Base-by-base conservation (phyloP, 805 yeast species). In the Saccharomyces jurei region DNA sequence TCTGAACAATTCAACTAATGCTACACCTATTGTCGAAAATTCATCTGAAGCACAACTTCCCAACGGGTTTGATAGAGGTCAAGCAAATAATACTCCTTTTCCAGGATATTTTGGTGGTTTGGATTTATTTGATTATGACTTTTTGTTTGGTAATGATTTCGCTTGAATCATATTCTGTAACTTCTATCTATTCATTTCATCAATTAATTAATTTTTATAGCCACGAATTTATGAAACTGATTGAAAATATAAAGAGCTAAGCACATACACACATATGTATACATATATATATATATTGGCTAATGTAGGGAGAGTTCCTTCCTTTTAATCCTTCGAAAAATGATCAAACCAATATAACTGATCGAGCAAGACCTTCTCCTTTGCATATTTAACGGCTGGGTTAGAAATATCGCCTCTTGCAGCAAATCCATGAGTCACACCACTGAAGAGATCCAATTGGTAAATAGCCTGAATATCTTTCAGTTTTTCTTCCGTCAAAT, bases 401-500 rank as follows among this genome's bases (percentile, higher is more conserved):
- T 74, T 72, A 10, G 72, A 57, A 32, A 78, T 58, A 66, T 90
- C 96, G 54, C 95, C 96, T 72, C 87, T 86, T 47, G 80, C 83
- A 22, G 96, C 81, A 68, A 76, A 91, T 0, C 97, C 97, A 68
- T 91, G 97, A 3, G 67, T 26, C 26, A 80, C 84, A 54, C 86
- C 86, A 31, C 84, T 67, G 68, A 80, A 85, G 48, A 87, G 65
- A 55, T 83, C 81, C 27, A 85, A 62, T 70, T 81, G 83, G 73
- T 80, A 90, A 46, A 74, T 74, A 41, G 81, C 81, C 53, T 76
- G 77, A 52, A 76, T 76, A 59, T 79, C 79, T 55, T 71, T 71
- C 63, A 86, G 78, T 60, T 77, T 79, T 9, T 71, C 80, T 70
- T 83, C 89, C 28, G 91, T 80, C 62, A 75, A 63, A 55, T 69